Base-by-base conservation (phyloP, 176 grass and related monocot genomes). In the Cymbopogon citratus region DNA sequence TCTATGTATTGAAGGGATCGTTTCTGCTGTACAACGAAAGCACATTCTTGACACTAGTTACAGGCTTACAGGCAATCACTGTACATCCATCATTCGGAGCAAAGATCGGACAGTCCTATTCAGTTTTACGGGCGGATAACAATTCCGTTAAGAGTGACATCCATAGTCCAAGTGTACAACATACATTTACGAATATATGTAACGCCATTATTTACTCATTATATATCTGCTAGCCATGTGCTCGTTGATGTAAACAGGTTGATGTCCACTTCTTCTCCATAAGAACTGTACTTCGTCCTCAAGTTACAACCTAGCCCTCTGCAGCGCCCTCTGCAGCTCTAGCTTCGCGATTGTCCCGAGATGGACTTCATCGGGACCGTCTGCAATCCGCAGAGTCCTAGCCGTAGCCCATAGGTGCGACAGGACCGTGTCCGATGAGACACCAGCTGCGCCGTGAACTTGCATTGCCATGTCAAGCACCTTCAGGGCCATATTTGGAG, bases 361-460 rank as follows among this genome's bases (percentile, higher is more conserved):
- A 88, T 95, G 95, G 44, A 98, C 95, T 73, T 98, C 95, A 59
- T 98, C 92, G 9, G 94, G 94, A 18, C 95, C 95, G n/a, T 95
- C 95, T 0, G 95, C 94, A 61, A 98, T 86, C 68, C 92, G 81
- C 73, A 98, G 63, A 3, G 96, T 95, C 84, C 96, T 85, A 1
- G 92, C 79, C 5, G 91, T 93, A 19, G 92, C 92, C 96, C 96
- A 98, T 26, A 98, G 72, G 85, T 95, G 92, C 1, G 96, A 86
- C 9, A 98, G 69, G 36, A 85, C 76, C 0, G 89, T 95, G 68
- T 95, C 96, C 0, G 92, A 93, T 5, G 96, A 98, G 5, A 98
- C 9, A 69, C 96, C 96, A 3, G 88, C 92, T 26, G 90, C 96
- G 2, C 96, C 96, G 7, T 98, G 96, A 8, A 98, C 92, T 93